Base-by-base conservation (phyloP, 225 moss, liverwort and hornwort genomes). In the Marchantia paleacea region DNA sequence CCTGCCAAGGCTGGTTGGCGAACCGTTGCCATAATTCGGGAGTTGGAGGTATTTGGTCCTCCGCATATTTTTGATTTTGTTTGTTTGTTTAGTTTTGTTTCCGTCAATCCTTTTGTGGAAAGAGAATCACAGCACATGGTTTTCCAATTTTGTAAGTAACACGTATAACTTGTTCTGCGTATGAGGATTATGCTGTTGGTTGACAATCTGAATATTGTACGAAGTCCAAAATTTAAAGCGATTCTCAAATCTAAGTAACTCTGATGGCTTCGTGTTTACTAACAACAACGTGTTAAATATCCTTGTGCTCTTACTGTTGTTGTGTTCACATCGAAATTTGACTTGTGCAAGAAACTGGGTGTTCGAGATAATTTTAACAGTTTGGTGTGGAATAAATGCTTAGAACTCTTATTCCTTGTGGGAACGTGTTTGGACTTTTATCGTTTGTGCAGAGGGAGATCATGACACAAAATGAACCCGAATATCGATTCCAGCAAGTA, bases 1-100 rank as follows among this genome's bases (percentile, higher is more conserved):
- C 97, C 95, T 82, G 92, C 92, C 55, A 93, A 97, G 89, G 97
- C 95, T 78, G 97, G 97, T 73, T 97, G 97, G 92, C 89, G 93
- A 31, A 97, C 95, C 39, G 93, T 92, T 72, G 95, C 97, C 52
- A 89, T 95, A 16, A 95, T 97, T 66, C 88, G 97, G 30, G 97
- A 97, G 85, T 89, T 95, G 55, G 97, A 97, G 94, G 97, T 90
- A 72, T n/a, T 13, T 14, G 50, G 12, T 55, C 31, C 30, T n/a
- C 63, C 55, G 4, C 73, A 74, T 28, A 13, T 26, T 16, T 15
- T 19, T 10, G 47, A 12, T 51, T 48, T 52, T 51, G 8, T 20
- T 65, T 7, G 65, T 65, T 3, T n/a, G n/a, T n/a, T n/a, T n/a
- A n/a, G n/a, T n/a, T n/a, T n/a, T n/a, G n/a, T n/a, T 58, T 58